Conservation (phyloP, 2,329 filamentous ascomycete species). For the Colletotrichum shisoi region DNA sequence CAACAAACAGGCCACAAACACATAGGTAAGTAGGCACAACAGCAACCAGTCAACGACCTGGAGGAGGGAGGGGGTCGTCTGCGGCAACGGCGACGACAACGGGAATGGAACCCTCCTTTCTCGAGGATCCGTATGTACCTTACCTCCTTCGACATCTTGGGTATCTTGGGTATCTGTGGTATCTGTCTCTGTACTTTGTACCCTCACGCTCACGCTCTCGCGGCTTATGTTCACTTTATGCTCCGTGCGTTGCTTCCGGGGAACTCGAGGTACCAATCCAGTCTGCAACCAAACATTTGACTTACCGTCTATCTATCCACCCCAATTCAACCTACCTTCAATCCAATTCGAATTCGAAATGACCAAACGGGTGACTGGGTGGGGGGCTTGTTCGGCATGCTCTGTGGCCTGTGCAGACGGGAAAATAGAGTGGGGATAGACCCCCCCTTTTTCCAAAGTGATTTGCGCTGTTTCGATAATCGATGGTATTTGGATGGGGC, state of each 20-base stretch:
- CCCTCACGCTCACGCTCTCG: background rate
- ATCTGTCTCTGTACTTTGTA: background rate
- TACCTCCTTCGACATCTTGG: too few relatives aligned
- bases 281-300: background rate
- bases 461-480: constrained; percentile 34
- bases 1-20: constrained; percentile 25
- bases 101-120: constrained; percentile 7
- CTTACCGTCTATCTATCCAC: background rate
- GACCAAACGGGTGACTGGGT: background rate
- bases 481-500: constrained; percentile 31
- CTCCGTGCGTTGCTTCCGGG: constrained; percentile 30
- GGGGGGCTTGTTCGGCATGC: background rate
- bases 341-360: constrained; percentile 15
- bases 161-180: background rate
- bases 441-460: constrained; percentile 34
- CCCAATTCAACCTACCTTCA: background rate
- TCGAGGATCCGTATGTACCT: background rate
- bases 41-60: background rate
- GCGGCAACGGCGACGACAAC: constrained; percentile 2
- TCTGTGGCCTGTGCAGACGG: constrained; percentile 28
- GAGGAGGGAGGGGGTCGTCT: too few relatives aligned
- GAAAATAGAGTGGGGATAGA: constrained; percentile 36
- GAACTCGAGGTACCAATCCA: constrained; percentile 25
- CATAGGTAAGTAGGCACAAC: background rate
- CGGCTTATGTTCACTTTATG: background rate